Percentiles rank a stretch among this genome's conserved stretches.
These are phyloP conservation scores for Oryza punctata DNA, from an alignment of 176 grass and related monocot genomes.

Conservation along the genomic window DNA sequence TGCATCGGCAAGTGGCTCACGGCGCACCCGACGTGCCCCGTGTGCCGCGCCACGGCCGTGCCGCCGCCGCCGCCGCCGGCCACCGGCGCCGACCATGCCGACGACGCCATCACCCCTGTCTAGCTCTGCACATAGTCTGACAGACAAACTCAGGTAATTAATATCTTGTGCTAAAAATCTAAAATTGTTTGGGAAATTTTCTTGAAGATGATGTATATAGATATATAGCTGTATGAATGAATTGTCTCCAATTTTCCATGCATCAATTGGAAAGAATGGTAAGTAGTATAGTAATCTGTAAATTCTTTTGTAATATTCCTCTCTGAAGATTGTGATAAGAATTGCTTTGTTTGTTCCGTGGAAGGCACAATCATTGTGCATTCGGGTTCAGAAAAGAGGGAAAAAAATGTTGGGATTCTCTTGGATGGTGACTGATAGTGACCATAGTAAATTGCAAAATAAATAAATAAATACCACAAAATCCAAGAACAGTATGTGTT, in stretches of 20 bases:
- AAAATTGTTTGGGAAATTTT: neutral
- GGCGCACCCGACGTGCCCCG: conserved; percentile 59
- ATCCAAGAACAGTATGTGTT: too few species aligned
- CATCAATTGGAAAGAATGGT: neutral
- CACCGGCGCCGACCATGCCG: neutral
- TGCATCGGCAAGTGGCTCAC: conserved; percentile 80
- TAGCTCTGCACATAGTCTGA: conserved; percentile 36
- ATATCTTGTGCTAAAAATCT: neutral
- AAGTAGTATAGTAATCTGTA: conserved; percentile 5
- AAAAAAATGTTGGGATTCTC: neutral
- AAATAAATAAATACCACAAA: neutral
- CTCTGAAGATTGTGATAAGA: neutral
- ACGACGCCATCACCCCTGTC: conserved; percentile 49
- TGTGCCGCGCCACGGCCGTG: conserved; percentile 56
- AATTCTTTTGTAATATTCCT: neutral
- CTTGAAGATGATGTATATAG: conserved; percentile 15
- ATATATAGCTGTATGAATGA: neutral
- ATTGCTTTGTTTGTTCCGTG: neutral
- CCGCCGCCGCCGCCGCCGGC: conserved; percentile 24
- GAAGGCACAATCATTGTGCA: neutral
- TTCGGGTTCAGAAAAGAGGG: neutral
- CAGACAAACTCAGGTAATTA: neutral
- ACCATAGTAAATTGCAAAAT: neutral
- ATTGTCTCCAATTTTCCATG: neutral
- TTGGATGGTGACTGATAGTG: neutral